phyloP scores from a whole-genome alignment of 345 rosid genomes.

The Rubroshorea leprosula region DNA sequence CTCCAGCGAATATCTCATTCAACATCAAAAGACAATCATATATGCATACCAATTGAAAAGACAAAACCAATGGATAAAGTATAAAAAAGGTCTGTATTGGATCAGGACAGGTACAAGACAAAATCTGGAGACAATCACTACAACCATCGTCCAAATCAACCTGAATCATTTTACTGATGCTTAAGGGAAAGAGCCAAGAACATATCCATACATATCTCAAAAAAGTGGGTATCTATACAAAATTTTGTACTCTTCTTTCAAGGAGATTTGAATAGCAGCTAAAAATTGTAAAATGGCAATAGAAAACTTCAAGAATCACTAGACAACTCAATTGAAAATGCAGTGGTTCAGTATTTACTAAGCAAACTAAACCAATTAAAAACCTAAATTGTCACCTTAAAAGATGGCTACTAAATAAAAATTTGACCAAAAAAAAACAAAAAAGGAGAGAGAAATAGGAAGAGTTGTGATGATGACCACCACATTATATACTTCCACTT shows the following conservation, averaged over 20 bases:
- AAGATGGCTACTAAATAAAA: neutral
- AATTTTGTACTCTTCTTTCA: neutral
- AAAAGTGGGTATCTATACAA: too few relatives aligned
- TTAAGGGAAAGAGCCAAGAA: neutral
- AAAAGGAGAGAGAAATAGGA: neutral
- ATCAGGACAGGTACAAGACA: neutral
- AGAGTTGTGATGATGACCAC: neutral
- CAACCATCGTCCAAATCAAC: neutral
- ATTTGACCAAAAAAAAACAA: too few relatives aligned
- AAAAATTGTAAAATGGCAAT: neutral
- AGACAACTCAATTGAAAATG: neutral
- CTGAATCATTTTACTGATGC: too few relatives aligned
- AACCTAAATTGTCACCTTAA: neutral
- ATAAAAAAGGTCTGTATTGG: neutral
- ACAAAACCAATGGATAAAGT: too few relatives aligned
- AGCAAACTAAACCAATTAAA: neutral
- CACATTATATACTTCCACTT: constrained; percentile 4
- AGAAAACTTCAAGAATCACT: neutral
- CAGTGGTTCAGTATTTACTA: neutral
- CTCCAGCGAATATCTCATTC: neutral
- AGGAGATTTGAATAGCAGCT: neutral
- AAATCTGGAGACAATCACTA: neutral
- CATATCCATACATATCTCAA: neutral
- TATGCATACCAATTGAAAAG: neutral
- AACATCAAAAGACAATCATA: neutral